Conservation (phyloP, 352 stramenopile species). For the Globisporangium lucens region DNA sequence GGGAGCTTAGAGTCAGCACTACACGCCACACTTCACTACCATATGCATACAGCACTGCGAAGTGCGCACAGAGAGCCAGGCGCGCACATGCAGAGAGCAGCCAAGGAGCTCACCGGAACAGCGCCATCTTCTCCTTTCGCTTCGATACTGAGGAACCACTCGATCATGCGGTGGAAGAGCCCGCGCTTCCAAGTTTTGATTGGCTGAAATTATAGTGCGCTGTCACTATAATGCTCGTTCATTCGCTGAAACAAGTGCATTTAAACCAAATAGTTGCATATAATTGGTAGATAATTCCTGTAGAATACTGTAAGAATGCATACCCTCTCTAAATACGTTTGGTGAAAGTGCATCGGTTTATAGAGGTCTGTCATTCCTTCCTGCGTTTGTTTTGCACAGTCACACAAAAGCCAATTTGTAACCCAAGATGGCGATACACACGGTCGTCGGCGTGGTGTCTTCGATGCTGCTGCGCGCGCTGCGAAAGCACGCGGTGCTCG, state of each 20-base stretch:
- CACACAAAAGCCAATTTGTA: not conserved
- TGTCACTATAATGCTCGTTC: not conserved
- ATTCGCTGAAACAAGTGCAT: not conserved
- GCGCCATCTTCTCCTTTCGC: constrained; percentile 31
- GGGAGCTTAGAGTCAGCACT: not conserved
- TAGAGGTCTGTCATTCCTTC: not conserved
- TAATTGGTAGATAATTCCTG: not conserved
- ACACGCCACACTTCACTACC: not conserved
- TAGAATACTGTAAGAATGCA: not conserved
- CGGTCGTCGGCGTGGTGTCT: not conserved
- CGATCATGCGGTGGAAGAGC: not conserved
- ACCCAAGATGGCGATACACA: not conserved
- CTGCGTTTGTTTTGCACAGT: not conserved
- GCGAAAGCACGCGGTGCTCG: constrained; percentile 3
- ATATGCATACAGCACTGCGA: not conserved
- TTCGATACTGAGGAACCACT: constrained; percentile 26
- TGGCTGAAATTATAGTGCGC: not conserved
- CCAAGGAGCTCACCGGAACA: constrained; percentile 36
- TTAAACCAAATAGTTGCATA: not conserved
- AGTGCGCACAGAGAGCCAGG: not conserved
- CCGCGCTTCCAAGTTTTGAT: not conserved
- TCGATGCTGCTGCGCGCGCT: constrained; percentile 14
- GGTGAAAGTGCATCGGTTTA: not conserved
- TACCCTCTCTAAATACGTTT: not conserved
- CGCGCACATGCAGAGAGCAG: not conserved